Percentiles rank a stretch among this genome's conserved stretches.
Conservation (phyloP, 345 rosid genomes). For the Geranium rotundifolium region DNA sequence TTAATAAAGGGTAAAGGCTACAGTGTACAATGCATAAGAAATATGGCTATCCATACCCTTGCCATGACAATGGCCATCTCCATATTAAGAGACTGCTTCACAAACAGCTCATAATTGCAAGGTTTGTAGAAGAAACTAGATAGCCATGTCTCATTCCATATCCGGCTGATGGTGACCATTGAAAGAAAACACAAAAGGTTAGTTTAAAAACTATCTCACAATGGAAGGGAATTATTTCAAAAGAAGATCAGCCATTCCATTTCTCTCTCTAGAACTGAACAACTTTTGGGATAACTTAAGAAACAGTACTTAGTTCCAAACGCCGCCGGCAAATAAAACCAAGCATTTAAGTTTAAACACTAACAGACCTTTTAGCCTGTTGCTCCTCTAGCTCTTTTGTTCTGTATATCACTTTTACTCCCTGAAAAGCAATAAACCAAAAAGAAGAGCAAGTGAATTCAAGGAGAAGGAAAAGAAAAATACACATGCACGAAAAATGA, state of each 20-base stretch:
- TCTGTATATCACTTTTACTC: constrained; percentile 66
- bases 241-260: no score
- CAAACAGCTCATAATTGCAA: constrained; percentile 86
- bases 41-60: constrained; percentile 44
- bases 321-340: no score
- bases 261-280: no score
- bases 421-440: constrained; percentile 26
- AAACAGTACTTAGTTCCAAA: no score
- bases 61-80: constrained; percentile 96
- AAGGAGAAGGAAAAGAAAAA: constrained; percentile 1
- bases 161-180: constrained; percentile 43
- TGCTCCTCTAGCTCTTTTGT: constrained; percentile 80
- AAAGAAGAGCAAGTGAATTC: not conserved
- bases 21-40: not conserved
- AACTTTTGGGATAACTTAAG: no score
- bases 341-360: no score
- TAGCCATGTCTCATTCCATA: constrained; percentile 97
- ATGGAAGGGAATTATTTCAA: no score
- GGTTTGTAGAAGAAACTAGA: constrained; percentile 89
- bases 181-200: not conserved
- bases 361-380: constrained; percentile 63
- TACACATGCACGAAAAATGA: not conserved
- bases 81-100: constrained; percentile 96
- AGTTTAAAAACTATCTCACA: not conserved
- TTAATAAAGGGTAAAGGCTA: not conserved